Percentiles rank a stretch among this genome's conserved stretches.
These are phyloP conservation scores for Phytopythium montanum DNA, from an alignment of 352 stramenopile species.

Conservation along the genomic window DNA sequence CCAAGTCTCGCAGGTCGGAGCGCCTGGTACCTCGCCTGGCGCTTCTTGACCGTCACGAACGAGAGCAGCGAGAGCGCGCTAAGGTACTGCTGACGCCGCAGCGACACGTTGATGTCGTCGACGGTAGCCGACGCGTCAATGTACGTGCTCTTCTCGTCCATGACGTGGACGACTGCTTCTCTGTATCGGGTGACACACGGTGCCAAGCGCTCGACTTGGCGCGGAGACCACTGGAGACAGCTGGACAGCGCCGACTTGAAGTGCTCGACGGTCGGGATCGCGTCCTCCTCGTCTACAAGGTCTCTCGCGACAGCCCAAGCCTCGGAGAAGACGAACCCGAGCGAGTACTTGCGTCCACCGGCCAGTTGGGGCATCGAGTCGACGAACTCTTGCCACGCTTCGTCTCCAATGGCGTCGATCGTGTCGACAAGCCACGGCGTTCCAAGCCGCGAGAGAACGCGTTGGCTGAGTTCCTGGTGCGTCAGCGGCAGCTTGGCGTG, in stretches of 20 bases:
- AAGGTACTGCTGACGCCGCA: constrained; percentile 69
- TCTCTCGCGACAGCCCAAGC: constrained; percentile 79
- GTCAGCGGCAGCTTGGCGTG: constrained; percentile 74
- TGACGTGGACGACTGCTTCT: constrained; percentile 76
- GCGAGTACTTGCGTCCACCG: constrained; percentile 69
- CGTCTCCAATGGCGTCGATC: constrained; percentile 66
- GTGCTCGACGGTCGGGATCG: constrained; percentile 61
- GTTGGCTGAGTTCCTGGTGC: constrained; percentile 68
- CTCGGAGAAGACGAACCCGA: constrained; percentile 84
- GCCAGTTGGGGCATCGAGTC: constrained; percentile 67
- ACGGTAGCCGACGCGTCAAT: constrained; percentile 71
- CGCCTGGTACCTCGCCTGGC: constrained; percentile 52
- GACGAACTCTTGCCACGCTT: constrained; percentile 68
- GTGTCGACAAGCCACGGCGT: constrained; percentile 79
- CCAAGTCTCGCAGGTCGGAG: constrained; percentile 43
- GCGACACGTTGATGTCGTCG: constrained; percentile 64
- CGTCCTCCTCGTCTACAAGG: constrained; percentile 70
- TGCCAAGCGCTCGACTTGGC: constrained; percentile 59
- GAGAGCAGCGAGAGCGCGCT: constrained; percentile 71
- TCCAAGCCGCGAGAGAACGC: constrained; percentile 66
- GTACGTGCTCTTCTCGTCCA: constrained; percentile 88
- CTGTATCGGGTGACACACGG: constrained; percentile 64
- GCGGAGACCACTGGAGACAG: constrained; percentile 69
- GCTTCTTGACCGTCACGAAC: constrained; percentile 58
- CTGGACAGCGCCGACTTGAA: constrained; percentile 73